phyloP scores from a whole-genome alignment of 352 stramenopile species.

The Pythium oligandrum region DNA sequence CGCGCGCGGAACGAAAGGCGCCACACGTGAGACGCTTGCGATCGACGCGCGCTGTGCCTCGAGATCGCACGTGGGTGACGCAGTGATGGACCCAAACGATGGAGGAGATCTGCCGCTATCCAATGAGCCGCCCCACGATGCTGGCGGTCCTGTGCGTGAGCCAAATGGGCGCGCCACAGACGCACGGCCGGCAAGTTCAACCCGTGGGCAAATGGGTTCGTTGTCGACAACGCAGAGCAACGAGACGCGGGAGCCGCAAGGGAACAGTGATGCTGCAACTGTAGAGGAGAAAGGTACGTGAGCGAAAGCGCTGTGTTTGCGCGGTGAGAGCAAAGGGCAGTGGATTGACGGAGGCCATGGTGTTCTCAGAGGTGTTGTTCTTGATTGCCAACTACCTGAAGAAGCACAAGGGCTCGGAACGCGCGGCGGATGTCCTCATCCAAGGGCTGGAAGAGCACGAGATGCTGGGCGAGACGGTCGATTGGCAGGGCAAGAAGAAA shows the following conservation, averaged over 20 bases:
- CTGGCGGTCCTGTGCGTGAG: too few relatives aligned
- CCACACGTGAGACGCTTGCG: too few relatives aligned
- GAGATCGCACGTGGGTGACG: too few relatives aligned
- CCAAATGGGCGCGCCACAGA: too few relatives aligned
- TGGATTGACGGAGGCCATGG: conserved; percentile 1
- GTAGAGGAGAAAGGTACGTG: too few relatives aligned
- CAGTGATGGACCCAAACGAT: too few relatives aligned
- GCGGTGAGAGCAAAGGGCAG: background rate
- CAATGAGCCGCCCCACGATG: too few relatives aligned
- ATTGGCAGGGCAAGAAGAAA: conserved; percentile 54
- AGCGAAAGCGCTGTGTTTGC: background rate
- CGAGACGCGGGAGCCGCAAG: background rate
- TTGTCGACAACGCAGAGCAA: background rate
- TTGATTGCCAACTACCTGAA: conserved; percentile 84
- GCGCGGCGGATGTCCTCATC: conserved; percentile 61
- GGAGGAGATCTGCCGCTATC: too few relatives aligned
- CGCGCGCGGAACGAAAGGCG: too few relatives aligned
- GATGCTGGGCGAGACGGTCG: conserved; percentile 48
- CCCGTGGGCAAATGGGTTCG: background rate
- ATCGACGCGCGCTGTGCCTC: too few relatives aligned
- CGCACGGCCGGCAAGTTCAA: too few relatives aligned
- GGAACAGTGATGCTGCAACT: too few relatives aligned
- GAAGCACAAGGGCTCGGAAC: conserved; percentile 51
- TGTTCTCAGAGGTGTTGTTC: conserved; percentile 63
- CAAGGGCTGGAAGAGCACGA: conserved; percentile 54